Conservation (phyloP, 345 rosid species). For the Cardiospermum halicacabum region DNA sequence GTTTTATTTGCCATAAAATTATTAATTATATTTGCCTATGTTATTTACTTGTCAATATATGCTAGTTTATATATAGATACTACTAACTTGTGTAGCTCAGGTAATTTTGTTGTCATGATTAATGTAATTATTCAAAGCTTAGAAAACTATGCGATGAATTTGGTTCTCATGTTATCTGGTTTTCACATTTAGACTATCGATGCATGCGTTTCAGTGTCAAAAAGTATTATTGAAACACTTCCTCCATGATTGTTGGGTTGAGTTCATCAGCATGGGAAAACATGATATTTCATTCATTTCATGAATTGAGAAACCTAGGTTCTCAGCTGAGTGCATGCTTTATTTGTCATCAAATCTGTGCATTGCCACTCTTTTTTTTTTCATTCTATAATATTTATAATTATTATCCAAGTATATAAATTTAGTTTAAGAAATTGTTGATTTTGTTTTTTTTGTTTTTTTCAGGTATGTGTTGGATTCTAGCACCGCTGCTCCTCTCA, state of each 20-base stretch:
- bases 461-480: constrained; percentile 94
- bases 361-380: constrained; percentile 3
- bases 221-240: background rate
- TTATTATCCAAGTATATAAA: background rate
- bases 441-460: no score
- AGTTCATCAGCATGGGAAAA: background rate
- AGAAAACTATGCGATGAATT: background rate
- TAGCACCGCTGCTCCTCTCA: constrained; percentile 96
- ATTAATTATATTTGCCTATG: background rate
- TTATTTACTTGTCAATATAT: background rate
- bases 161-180: background rate
- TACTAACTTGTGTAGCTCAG: background rate
- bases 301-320: background rate
- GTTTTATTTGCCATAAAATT: background rate
- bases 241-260: background rate
- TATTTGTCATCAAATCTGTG: background rate
- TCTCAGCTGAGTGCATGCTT: background rate
- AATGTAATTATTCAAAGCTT: background rate
- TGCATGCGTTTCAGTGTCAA: background rate
- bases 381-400: constrained; percentile 9
- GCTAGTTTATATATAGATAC: background rate
- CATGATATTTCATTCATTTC: background rate
- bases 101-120: background rate
- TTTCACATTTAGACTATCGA: background rate
- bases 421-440: constrained; percentile 16